phyloP scores from a whole-genome alignment of 805 yeast species.

The Suhomyces emberorum region DNA sequence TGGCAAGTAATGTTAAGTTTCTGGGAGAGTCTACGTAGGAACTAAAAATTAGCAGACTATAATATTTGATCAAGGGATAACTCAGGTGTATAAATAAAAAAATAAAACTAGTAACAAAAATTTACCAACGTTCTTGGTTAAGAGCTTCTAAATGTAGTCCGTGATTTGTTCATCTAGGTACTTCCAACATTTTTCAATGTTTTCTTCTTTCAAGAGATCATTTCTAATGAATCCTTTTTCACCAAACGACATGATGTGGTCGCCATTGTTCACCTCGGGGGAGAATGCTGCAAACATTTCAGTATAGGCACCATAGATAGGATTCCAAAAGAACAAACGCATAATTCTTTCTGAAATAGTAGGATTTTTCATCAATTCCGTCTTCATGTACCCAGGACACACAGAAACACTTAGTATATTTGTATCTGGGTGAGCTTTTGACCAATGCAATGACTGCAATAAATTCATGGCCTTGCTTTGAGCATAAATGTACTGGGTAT shows the following conservation, averaged over 20 bases:
- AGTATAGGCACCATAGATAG: slow-evolving; percentile 42
- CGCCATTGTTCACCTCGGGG: slow-evolving; percentile 35
- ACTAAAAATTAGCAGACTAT: too few relatives aligned
- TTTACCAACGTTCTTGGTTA: too few relatives aligned
- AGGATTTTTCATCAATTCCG: slow-evolving; percentile 31
- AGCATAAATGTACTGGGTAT: slow-evolving; percentile 26
- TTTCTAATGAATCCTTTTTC: slow-evolving; percentile 25
- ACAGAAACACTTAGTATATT: slow-evolving; percentile 29
- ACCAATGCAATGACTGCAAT: slow-evolving; percentile 36
- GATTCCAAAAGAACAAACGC: slow-evolving; percentile 13
- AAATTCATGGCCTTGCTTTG: slow-evolving; percentile 44
- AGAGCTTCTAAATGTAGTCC: not conserved
- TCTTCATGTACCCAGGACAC: slow-evolving; percentile 41
- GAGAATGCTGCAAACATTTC: slow-evolving; percentile 42
- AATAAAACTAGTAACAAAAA: too few relatives aligned
- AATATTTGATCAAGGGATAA: too few relatives aligned
- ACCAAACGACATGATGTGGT: slow-evolving; percentile 38
- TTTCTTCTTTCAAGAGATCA: slow-evolving; percentile 34
- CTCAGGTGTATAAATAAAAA: too few relatives aligned
- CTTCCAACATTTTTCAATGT: slow-evolving; percentile 31
- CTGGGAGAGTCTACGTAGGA: too few relatives aligned
- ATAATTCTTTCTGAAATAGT: slow-evolving; percentile 1
- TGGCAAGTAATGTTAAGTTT: too few relatives aligned
- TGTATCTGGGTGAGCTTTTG: slow-evolving; percentile 24
- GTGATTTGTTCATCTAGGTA: slow-evolving; percentile 25